Base-by-base conservation (phyloP, 805 yeast genomes). In the Saturnispora galanensis region DNA sequence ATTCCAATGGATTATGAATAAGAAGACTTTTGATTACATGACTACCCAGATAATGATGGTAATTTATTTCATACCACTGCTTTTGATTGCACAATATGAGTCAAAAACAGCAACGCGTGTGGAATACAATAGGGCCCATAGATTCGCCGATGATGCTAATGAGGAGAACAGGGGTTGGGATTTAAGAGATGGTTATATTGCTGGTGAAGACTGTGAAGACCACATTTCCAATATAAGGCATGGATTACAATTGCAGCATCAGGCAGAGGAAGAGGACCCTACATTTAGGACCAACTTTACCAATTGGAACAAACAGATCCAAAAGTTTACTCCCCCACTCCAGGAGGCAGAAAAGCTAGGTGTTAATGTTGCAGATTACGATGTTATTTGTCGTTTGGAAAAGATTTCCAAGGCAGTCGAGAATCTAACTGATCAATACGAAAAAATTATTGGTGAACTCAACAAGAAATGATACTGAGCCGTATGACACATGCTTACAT, bases 141-240 rank as follows among this genome's bases (percentile, higher is more conserved):
- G 77, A 2, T 60, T 76, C 15, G 67, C 83, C 0, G 95, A 86
- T 58, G 96, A 86, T 61, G 84, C 87, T 16, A 84, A 84, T 57
- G 90, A 83, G 56, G 54, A 67, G 16, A 85, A 86, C 55, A 73
- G 80, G 7, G 89, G 81, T 54, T 86, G 95, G 95, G 86, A 83
- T 51, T 67, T 86, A 52, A 74, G 81, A 7, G 95, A 85, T 61
- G 95, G 95, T 0, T 85, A 66, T 48, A 66, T 66, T 31, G 75
- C 69, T 39, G 64, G 62, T 16, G 15, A 42, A 12, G 41, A 44
- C 10, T 56, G 58, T 13, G 60, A 59, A 31, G 52, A 57, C 15
- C 46, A 45, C 32, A 56, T 53, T 2, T 47, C 50, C 1, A 56
- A 59, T 28, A 60, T 67, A 4, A 59, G 69, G 15, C 66, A 66